Evolutionary conservation across 202 grass and related monocot species (phyloP).

Genomic region (Elaeis oleifera): DNA sequence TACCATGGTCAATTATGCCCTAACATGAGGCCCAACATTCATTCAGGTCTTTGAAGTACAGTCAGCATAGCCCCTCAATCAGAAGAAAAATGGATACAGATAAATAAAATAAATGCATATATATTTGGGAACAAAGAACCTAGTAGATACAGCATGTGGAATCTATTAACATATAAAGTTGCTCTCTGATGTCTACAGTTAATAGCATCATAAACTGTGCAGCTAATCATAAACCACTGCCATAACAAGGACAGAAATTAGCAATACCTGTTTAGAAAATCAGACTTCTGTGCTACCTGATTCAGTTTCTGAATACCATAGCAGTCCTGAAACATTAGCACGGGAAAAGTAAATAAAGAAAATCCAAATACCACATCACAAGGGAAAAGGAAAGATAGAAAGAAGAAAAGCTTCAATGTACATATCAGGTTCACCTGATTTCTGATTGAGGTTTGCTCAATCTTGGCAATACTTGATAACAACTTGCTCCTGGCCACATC

Average conservation of each 20-base stretch:
- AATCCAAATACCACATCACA: background rate
- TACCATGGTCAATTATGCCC: no score
- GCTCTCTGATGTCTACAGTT: no score
- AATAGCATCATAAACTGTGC: no score
- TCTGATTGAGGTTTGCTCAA: constrained; percentile 42
- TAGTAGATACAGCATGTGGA: no score
- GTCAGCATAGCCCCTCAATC: no score
- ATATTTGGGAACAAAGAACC: no score
- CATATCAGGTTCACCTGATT: constrained; percentile 45
- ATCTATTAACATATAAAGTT: no score
- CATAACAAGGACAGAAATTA: background rate
- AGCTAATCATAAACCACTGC: no score
- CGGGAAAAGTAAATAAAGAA: constrained; percentile 1
- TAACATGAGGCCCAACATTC: no score
- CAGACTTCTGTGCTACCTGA: constrained; percentile 58
- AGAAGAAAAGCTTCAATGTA: constrained; percentile 4
- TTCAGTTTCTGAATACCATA: constrained; percentile 71
- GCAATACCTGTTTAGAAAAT: constrained; percentile 84
- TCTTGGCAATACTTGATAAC: constrained; percentile 43
- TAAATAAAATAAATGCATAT: no score
- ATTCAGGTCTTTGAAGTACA: no score
- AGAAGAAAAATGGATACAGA: no score
- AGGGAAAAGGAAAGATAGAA: background rate
- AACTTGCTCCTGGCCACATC: constrained; percentile 37
- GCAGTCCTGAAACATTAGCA: constrained; percentile 44